phyloP scores from a whole-genome alignment of 2,329 filamentous ascomycete genomes.

The Aspergillus udagawae region DNA sequence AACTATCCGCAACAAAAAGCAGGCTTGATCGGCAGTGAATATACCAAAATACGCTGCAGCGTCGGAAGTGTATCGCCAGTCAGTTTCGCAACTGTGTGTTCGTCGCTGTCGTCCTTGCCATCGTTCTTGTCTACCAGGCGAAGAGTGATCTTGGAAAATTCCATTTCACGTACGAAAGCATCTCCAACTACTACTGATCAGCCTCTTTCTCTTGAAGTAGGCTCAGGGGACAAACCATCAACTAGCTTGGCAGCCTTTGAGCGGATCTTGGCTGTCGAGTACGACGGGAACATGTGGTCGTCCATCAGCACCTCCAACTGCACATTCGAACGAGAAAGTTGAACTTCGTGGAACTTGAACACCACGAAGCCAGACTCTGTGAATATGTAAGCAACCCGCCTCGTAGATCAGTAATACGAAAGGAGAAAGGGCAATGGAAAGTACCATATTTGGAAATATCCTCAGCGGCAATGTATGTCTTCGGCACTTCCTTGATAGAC shows the following conservation, averaged over 20 bases:
- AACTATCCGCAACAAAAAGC: neutral
- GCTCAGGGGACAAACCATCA: slow-evolving; percentile 57
- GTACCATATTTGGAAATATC: slow-evolving; percentile 74
- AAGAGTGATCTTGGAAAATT: slow-evolving; percentile 88
- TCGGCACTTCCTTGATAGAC: slow-evolving; percentile 58
- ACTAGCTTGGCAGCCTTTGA: slow-evolving; percentile 70
- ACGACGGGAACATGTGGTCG: slow-evolving; percentile 89
- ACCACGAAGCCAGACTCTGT: slow-evolving; percentile 85
- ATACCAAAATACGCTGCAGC: slow-evolving; percentile 78
- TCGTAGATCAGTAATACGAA: neutral
- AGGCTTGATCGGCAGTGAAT: slow-evolving; percentile 28
- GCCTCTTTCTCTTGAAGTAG: neutral
- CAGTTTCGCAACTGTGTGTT: slow-evolving; percentile 75
- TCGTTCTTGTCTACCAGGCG: slow-evolving; percentile 78
- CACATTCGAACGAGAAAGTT: slow-evolving; percentile 70
- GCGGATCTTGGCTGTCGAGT: slow-evolving; percentile 72
- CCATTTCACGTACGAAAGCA: slow-evolving; percentile 93
- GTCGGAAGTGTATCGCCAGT: slow-evolving; percentile 82
- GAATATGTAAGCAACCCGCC: neutral
- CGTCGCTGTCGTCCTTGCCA: slow-evolving; percentile 62
- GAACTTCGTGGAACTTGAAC: slow-evolving; percentile 88
- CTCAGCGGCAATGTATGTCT: slow-evolving; percentile 72
- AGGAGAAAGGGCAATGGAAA: slow-evolving; percentile 14
- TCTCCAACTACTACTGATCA: slow-evolving; percentile 62
- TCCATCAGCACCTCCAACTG: slow-evolving; percentile 89